Conservation (phyloP, 2,329 filamentous ascomycete genomes). For the Fonsecaea erecta region DNA sequence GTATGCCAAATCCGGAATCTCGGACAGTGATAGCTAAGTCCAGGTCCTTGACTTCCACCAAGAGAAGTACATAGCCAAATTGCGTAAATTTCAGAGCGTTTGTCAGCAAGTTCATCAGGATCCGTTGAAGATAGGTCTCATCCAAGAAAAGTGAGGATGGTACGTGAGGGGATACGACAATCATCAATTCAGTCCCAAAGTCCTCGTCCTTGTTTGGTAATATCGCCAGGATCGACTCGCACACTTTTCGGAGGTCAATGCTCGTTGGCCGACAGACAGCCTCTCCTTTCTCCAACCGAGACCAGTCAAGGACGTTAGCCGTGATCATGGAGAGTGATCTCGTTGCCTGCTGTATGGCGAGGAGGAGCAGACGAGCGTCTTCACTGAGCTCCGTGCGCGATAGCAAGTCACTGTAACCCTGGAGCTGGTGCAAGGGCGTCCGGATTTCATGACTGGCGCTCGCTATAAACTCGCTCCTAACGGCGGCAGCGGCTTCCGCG, state of each 20-base stretch:
- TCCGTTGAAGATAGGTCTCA: conserved; percentile 52
- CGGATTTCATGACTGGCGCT: conserved; percentile 46
- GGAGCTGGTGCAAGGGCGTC: conserved; percentile 45
- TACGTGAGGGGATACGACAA: conserved; percentile 42
- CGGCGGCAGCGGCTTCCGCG: conserved; percentile 42
- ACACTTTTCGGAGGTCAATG: conserved; percentile 42
- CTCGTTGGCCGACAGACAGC: conserved; percentile 41
- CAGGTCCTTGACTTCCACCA: conserved; percentile 57
- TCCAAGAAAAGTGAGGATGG: conserved; percentile 43
- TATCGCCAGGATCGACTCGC: conserved; percentile 43
- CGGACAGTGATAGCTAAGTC: conserved; percentile 61
- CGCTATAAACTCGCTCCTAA: conserved; percentile 44
- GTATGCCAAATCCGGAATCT: conserved; percentile 41
- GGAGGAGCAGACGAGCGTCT: conserved; percentile 41
- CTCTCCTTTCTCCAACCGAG: conserved; percentile 44
- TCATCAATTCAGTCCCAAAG: conserved; percentile 41
- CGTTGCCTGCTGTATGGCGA: conserved; percentile 44
- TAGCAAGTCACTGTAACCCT: conserved; percentile 45
- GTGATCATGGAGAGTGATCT: conserved; percentile 46
- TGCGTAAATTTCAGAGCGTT: conserved; percentile 48
- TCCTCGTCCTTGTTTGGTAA: conserved; percentile 44
- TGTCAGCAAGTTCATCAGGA: conserved; percentile 46
- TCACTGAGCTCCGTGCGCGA: conserved; percentile 42
- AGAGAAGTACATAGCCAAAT: conserved; percentile 63
- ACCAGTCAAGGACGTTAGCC: conserved; percentile 46